These are phyloP conservation scores for Chalciporus piperatus DNA, from an alignment of 768 basidiomycete genomes.

Conservation along the genomic window DNA sequence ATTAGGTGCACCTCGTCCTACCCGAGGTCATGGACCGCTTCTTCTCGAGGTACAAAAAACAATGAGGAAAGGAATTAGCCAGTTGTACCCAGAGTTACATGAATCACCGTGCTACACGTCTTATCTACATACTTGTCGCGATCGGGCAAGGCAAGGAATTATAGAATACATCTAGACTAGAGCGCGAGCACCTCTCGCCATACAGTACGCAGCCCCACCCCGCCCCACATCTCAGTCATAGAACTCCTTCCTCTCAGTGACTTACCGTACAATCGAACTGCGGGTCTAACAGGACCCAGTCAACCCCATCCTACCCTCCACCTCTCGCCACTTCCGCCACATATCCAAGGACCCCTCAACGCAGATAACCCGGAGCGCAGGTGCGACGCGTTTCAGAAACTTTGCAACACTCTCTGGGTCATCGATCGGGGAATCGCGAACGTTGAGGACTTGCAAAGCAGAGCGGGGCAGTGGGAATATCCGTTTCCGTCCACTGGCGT, in stretches of 20 bases:
- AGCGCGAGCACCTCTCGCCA: not conserved
- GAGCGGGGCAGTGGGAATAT: not conserved
- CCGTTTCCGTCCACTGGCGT: not conserved
- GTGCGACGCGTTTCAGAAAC: constrained; percentile 24
- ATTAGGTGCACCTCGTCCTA: no score
- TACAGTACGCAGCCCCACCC: not conserved
- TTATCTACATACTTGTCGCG: not conserved
- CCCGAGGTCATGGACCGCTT: no score
- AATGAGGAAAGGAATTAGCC: no score
- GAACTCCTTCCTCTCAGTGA: not conserved
- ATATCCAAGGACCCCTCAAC: constrained; percentile 28
- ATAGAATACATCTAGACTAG: not conserved
- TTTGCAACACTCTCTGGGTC: constrained; percentile 24
- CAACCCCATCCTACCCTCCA: constrained; percentile 22
- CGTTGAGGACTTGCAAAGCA: constrained; percentile 24
- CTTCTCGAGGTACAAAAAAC: no score
- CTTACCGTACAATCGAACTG: not conserved
- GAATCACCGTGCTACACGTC: not conserved
- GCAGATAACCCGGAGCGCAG: constrained; percentile 22
- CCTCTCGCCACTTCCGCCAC: constrained; percentile 29
- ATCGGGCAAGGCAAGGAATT: not conserved
- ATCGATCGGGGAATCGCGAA: constrained; percentile 27
- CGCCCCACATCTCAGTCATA: not conserved
- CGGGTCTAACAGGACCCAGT: not conserved
- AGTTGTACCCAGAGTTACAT: no score